Conservation (phyloP, 2,329 filamentous ascomycete genomes). For the Exophiala sideris region DNA sequence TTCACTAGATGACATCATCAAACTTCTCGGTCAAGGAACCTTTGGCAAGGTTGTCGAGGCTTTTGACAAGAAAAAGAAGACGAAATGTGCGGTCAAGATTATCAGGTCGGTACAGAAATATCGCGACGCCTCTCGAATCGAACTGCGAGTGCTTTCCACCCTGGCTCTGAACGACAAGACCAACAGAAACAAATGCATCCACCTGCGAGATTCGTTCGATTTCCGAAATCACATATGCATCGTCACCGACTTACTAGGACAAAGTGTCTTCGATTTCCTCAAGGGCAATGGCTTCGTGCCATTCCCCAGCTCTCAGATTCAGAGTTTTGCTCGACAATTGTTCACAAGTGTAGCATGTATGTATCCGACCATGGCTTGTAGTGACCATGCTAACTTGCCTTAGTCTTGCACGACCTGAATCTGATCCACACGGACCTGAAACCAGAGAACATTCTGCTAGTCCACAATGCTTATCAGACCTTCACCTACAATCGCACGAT, state of each 20-base stretch:
- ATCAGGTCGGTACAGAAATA: conserved; percentile 98
- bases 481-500: conserved; percentile 68
- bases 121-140: conserved; percentile 90
- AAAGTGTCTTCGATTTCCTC: conserved; percentile 97
- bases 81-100: conserved; percentile 93
- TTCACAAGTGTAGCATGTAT: conserved; percentile 97
- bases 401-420: conserved; percentile 93
- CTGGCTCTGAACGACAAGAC: conserved; percentile 84
- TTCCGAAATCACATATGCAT: conserved; percentile 95
- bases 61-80: conserved; percentile 69
- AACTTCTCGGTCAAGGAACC: conserved; percentile 90
- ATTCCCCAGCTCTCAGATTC: conserved; percentile 97
- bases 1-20: conserved; percentile 73
- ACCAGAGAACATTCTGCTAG: conserved; percentile 65
- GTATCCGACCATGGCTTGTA: conserved; percentile 38
- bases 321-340: conserved; percentile 90
- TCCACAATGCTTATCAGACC: conserved; percentile 63
- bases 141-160: conserved; percentile 87
- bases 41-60: conserved; percentile 98
- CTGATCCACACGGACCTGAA: conserved; percentile 76
- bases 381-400: conserved; percentile 29
- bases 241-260: conserved; percentile 73
- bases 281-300: conserved; percentile 94
- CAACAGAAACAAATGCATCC: conserved; percentile 95
- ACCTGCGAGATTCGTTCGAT: conserved; percentile 94